phyloP scores from a whole-genome alignment of 768 basidiomycete species.

The Collybia sordida region DNA sequence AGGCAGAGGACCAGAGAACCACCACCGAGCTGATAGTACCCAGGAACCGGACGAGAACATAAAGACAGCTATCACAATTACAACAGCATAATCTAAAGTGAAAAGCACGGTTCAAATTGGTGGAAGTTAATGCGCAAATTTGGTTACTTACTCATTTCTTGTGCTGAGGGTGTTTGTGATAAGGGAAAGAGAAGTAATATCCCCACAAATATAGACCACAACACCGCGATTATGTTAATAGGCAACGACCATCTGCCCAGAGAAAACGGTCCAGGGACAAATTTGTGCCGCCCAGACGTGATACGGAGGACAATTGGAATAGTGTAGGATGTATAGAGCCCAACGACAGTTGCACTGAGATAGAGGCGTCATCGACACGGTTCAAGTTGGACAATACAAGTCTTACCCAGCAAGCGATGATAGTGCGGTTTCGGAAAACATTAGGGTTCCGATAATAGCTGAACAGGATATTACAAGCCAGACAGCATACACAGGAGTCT shows the following conservation, averaged over 20 bases:
- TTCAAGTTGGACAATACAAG: not conserved
- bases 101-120: not conserved
- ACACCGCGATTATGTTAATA: conserved; percentile 56
- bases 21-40: conserved; percentile 64
- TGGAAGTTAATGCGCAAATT: conserved; percentile 1
- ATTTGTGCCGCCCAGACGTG: conserved; percentile 59
- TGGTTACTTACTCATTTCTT: not conserved
- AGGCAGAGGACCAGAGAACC: conserved; percentile 68
- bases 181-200: conserved; percentile 52
- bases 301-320: conserved; percentile 70
- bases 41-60: conserved; percentile 63
- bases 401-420: conserved; percentile 66
- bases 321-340: conserved; percentile 66
- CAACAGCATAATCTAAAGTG: conserved; percentile 61
- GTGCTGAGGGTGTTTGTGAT: no score
- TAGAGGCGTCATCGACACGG: not conserved
- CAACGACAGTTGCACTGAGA: conserved; percentile 64
- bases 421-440: conserved; percentile 63
- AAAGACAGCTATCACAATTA: conserved; percentile 65
- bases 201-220: conserved; percentile 65
- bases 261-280: conserved; percentile 57
- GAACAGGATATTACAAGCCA: conserved; percentile 67
- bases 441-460: conserved; percentile 59
- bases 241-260: conserved; percentile 61
- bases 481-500: conserved; percentile 73